Conservation (phyloP, 768 basidiomycete genomes). For the Mycena haematopus region DNA sequence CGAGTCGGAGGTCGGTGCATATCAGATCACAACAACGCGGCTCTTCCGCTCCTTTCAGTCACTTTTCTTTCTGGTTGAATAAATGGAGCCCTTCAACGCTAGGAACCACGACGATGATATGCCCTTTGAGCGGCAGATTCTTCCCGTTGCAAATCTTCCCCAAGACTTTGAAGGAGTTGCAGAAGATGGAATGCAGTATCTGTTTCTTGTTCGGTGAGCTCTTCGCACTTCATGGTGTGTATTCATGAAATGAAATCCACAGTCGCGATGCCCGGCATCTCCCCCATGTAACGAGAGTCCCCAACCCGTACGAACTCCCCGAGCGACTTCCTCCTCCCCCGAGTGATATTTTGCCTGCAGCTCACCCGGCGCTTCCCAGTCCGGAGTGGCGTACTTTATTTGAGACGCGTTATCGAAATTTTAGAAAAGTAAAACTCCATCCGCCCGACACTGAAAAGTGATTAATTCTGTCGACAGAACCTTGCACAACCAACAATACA, state of each 20-base stretch:
- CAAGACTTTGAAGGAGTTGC: conserved; percentile 69
- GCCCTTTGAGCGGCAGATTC: conserved; percentile 68
- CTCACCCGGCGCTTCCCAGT: conserved; percentile 57
- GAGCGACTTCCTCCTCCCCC: conserved; percentile 34
- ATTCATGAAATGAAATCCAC: conserved; percentile 7
- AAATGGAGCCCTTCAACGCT: conserved; percentile 39
- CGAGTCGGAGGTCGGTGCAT: neutral
- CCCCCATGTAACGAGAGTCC: conserved; percentile 67
- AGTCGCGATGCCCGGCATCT: conserved; percentile 76
- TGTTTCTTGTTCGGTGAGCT: conserved; percentile 81
- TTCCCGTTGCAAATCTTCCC: conserved; percentile 86
- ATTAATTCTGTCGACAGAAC: conserved; percentile 55
- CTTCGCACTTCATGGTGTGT: neutral
- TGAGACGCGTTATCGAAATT: conserved; percentile 64
- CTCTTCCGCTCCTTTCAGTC: conserved; percentile 40
- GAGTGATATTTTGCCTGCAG: conserved; percentile 32
- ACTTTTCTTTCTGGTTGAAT: conserved; percentile 46
- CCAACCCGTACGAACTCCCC: conserved; percentile 68
- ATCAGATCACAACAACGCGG: conserved; percentile 15
- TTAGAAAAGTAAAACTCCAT: conserved; percentile 58
- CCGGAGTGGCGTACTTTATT: conserved; percentile 70
- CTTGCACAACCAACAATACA: conserved; percentile 64
- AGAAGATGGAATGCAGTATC: conserved; percentile 76
- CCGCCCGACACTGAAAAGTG: neutral
- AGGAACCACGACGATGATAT: conserved; percentile 65